Conservation (phyloP, 208 protist genomes). For the Leishmania braziliensis region DNA sequence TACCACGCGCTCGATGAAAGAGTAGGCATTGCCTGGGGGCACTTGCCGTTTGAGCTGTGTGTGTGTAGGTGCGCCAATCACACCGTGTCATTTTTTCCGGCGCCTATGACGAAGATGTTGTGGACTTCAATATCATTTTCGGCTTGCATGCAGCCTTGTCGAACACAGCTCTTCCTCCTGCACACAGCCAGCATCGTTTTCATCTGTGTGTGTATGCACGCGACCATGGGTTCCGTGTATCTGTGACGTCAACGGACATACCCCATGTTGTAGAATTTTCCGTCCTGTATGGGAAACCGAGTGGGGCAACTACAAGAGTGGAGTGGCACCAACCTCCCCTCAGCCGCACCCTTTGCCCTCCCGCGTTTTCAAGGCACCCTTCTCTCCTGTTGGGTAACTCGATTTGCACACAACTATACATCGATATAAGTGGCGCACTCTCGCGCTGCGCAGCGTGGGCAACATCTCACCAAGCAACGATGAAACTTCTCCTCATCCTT, state of each 20-base stretch:
- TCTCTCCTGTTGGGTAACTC: not conserved
- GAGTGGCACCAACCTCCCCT: not conserved
- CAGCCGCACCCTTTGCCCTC: not conserved
- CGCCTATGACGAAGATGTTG: not conserved
- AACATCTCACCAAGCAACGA: not conserved
- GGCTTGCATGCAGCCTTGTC: not conserved
- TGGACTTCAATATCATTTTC: no score
- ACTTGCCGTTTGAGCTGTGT: not conserved
- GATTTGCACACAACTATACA: not conserved
- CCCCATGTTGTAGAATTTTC: not conserved
- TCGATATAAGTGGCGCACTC: not conserved
- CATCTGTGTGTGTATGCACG: not conserved
- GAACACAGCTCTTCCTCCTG: not conserved
- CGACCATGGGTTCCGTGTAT: no score
- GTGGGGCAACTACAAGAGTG: not conserved
- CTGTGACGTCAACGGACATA: not conserved
- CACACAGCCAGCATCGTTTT: not conserved
- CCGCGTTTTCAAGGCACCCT: not conserved
- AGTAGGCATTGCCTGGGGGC: not conserved
- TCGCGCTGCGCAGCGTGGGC: not conserved
- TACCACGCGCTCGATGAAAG: no score
- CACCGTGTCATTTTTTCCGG: not conserved
- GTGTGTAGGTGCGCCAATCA: not conserved
- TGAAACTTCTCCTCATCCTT: not conserved
- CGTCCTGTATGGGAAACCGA: not conserved